These are phyloP conservation scores for Venturiaceae sp. DNA, from an alignment of 2,329 filamentous ascomycete species.

Conservation along the genomic window DNA sequence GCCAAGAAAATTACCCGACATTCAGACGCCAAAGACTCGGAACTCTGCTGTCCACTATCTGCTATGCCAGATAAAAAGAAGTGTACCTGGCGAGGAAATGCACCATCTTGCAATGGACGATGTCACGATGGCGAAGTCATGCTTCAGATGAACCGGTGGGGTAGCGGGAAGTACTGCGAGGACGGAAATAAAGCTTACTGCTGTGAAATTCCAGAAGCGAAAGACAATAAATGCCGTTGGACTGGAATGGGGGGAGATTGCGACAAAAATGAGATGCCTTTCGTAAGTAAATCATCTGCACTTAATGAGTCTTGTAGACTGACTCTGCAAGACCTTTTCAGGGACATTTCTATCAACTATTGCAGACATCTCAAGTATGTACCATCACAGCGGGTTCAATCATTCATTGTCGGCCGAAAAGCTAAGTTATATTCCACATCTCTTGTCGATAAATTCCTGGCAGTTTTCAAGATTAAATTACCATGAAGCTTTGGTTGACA, in stretches of 20 bases:
- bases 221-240: constrained; percentile 17
- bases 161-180: constrained; percentile 18
- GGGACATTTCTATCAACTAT: constrained; percentile 14
- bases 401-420: too few species aligned
- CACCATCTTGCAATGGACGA: constrained; percentile 21
- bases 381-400: too few species aligned
- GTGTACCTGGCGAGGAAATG: constrained; percentile 23
- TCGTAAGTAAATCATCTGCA: constrained; percentile 13
- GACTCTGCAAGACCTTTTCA: constrained; percentile 11
- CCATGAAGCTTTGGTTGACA: too few species aligned
- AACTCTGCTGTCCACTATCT: constrained; percentile 22
- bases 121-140: constrained; percentile 25
- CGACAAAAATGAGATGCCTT: constrained; percentile 8
- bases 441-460: too few species aligned
- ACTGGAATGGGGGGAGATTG: constrained; percentile 13
- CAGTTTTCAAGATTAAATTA: too few species aligned
- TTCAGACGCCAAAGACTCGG: constrained; percentile 14
- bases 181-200: constrained; percentile 22
- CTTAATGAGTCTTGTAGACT: background rate
- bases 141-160: constrained; percentile 19
- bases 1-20: constrained; percentile 10
- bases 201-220: constrained; percentile 16
- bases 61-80: constrained; percentile 19
- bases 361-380: constrained; percentile 12
- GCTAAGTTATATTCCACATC: too few species aligned